Percentiles rank a stretch among this genome's conserved stretches.
phyloP scores from a whole-genome alignment of 2,329 filamentous ascomycete genomes.

The Fusarium solani-melongenae region DNA sequence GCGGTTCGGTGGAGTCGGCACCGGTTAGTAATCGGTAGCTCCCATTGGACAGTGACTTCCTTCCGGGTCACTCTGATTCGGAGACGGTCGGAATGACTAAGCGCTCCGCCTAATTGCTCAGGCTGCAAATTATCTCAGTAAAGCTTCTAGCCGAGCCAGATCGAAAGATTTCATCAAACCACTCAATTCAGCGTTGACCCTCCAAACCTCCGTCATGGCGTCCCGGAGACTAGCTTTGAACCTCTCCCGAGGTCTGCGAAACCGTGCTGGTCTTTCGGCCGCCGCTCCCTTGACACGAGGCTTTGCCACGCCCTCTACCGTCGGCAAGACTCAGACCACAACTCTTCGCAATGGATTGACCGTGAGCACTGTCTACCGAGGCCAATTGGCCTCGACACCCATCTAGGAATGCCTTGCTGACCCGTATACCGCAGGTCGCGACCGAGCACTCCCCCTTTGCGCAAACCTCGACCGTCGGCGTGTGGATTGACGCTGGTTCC shows the following conservation, averaged over 20 bases:
- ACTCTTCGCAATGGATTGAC: slow-evolving; percentile 98
- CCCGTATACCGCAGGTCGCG: slow-evolving; percentile 75
- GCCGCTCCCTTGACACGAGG: slow-evolving; percentile 83
- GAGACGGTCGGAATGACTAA: slow-evolving; percentile 57
- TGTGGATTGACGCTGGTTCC: slow-evolving; percentile 99
- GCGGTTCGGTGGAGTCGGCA: slow-evolving; percentile 15
- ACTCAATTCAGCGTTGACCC: slow-evolving; percentile 63
- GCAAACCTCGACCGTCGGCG: slow-evolving; percentile 96
- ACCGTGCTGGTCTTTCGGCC: slow-evolving; percentile 83
- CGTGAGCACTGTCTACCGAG: slow-evolving; percentile 62
- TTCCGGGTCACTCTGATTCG: slow-evolving; percentile 47
- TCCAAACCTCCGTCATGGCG: slow-evolving; percentile 78
- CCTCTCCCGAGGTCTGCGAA: slow-evolving; percentile 90
- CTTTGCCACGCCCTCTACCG: slow-evolving; percentile 86
- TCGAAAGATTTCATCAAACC: slow-evolving; percentile 66
- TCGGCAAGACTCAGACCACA: slow-evolving; percentile 92
- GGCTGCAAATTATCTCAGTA: slow-evolving; percentile 57
- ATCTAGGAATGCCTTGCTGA: slow-evolving; percentile 41
- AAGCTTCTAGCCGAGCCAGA: slow-evolving; percentile 59
- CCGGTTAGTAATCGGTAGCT: slow-evolving; percentile 48
- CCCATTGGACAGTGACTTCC: slow-evolving; percentile 48
- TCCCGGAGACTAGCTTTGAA: slow-evolving; percentile 97
- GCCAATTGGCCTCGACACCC: slow-evolving; percentile 53
- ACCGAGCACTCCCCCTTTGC: slow-evolving; percentile 98
- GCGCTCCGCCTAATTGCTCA: slow-evolving; percentile 52